Evolutionary conservation across 208 protist genomes (phyloP), one percentile per base, ranked within the genome.

Genomic region (Lotmaria passim): DNA sequence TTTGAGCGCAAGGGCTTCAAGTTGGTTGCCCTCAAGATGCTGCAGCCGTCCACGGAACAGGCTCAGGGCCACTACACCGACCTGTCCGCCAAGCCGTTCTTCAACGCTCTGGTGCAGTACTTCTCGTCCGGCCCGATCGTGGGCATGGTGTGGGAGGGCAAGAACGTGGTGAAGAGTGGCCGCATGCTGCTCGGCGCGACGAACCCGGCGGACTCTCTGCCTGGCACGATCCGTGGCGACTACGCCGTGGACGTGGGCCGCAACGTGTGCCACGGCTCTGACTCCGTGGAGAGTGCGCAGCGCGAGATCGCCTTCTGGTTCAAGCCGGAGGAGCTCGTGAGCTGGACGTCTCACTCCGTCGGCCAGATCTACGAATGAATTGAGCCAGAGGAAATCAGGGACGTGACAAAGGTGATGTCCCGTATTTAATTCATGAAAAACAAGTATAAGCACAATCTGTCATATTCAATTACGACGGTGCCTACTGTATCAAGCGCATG

Each of bases 241-340:
- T 97, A 91, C 59, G 87, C 83, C 78, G 78, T 99, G 66, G 91
- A 98, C 71, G 92, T 99, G 56, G 95, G 94, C 67, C 90, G 94
- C 74, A 99, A 99, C 86, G 93, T 99, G 66, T 95, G 97, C 85
- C 98, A 99, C 93, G 98, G 97, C 58, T 98, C 90, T 60, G 98
- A 99, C 74, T 56, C 86, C 33, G 86, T 98, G 55, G 97, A 98
- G 70, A 93, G 80, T 74, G 98, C 97, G 15, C 60, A 95, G 58
- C 77, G 93, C 60, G 98, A 99, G 86, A 98, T 99, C 71, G 86
- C 79, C 30, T 93, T 98, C 72, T 99, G 98, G 98, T 99, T 99
- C 89, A 88, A 87, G 57, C 55, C 75, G 24, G 87, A 95, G 58
- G 97, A 98, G 76, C 34, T 98, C 11, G 61, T 81, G 68, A 75